Conservation (phyloP, 805 yeast species). For the Pichia occidentalis region DNA sequence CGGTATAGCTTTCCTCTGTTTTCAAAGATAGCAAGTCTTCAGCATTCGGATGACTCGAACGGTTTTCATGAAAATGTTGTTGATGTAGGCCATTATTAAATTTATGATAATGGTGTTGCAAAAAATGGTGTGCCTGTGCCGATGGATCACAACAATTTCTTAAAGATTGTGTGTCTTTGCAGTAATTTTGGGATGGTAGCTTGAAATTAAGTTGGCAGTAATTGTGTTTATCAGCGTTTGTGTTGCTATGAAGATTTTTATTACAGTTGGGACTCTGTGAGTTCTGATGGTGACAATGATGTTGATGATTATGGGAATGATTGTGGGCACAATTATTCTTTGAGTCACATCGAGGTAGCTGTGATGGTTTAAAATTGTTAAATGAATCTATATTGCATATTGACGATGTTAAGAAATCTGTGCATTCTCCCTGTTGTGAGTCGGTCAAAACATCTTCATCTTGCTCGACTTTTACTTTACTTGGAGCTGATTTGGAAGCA, state of each 20-base stretch:
- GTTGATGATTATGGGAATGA: too few relatives aligned
- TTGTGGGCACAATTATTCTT: too few relatives aligned
- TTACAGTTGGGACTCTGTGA: constrained; percentile 5
- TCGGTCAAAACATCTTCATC: background rate
- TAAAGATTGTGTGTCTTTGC: too few relatives aligned
- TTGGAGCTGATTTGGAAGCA: background rate
- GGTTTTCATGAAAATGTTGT: too few relatives aligned
- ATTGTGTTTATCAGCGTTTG: background rate
- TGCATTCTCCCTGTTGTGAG: background rate
- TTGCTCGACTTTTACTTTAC: too few relatives aligned
- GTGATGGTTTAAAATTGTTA: too few relatives aligned
- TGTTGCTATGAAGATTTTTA: background rate
- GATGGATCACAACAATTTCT: too few relatives aligned
- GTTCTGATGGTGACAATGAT: background rate
- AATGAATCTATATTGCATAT: constrained; percentile 2
- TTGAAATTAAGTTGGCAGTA: background rate
- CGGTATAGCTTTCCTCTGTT: too few relatives aligned
- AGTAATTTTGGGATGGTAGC: constrained; percentile 11
- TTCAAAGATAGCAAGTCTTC: too few relatives aligned
- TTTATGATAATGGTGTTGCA: constrained; percentile 34
- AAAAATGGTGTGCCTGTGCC: constrained; percentile 9
- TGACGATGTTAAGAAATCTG: constrained; percentile 13
- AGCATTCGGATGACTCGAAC: too few relatives aligned
- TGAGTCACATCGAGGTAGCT: too few relatives aligned
- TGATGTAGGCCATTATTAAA: too few relatives aligned